These are phyloP conservation scores for Westerdykella ornata DNA, from an alignment of 2,329 filamentous ascomycete species.

Conservation along the genomic window DNA sequence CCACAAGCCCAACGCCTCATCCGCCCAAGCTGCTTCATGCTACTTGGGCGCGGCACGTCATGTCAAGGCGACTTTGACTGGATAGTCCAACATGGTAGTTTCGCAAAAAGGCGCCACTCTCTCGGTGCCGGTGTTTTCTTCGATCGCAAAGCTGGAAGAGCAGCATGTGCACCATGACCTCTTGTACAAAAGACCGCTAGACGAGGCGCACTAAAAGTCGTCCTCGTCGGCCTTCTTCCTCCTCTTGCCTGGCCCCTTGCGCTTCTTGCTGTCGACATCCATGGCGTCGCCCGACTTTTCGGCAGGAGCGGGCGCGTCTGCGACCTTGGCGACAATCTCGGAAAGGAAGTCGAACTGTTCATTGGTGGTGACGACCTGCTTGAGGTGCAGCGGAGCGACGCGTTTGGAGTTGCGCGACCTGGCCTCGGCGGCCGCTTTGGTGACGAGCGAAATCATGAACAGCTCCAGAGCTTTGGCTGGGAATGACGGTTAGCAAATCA, in stretches of 20 bases:
- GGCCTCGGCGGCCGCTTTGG: conserved; percentile 79
- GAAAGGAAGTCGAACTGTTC: conserved; percentile 91
- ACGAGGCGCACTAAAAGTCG: conserved; percentile 10
- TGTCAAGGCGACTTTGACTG: no score
- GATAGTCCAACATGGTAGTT: no score
- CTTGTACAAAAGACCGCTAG: no score
- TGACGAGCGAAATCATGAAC: conserved; percentile 94
- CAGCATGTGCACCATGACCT: no score
- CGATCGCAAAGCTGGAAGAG: no score
- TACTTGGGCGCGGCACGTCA: not conserved
- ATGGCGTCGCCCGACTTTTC: conserved; percentile 41
- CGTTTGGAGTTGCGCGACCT: conserved; percentile 77
- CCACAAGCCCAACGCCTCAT: not conserved
- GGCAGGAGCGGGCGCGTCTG: conserved; percentile 49
- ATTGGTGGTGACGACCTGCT: conserved; percentile 79
- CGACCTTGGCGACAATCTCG: conserved; percentile 84
- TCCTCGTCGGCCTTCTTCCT: conserved; percentile 37
- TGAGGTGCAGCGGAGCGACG: conserved; percentile 84
- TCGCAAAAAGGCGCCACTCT: no score
- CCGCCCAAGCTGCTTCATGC: not conserved
- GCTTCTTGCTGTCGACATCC: conserved; percentile 41
- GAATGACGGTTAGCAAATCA: not conserved
- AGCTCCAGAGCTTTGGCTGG: conserved; percentile 86
- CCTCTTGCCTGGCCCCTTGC: conserved; percentile 35
- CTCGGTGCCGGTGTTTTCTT: no score